Evolutionary conservation across 2,329 filamentous ascomycete genomes (phyloP).

Genomic region (Thermomyces lanuginosus): DNA sequence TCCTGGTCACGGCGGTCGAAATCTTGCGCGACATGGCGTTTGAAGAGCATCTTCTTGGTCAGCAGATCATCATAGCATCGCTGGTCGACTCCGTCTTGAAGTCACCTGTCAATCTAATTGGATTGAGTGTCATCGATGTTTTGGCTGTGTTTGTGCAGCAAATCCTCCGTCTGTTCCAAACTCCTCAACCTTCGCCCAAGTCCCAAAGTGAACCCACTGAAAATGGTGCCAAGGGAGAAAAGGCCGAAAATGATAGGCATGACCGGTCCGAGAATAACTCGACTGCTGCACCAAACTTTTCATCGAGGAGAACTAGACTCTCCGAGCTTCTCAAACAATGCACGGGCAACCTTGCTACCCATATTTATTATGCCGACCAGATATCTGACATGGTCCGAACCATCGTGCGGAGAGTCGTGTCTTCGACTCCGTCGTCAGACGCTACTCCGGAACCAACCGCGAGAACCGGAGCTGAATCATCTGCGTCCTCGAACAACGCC

Average conservation of each 20-base stretch:
- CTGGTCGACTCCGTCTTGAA: slow-evolving; percentile 70
- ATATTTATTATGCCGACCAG: slow-evolving; percentile 94
- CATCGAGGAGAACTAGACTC: slow-evolving; percentile 45
- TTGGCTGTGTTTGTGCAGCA: slow-evolving; percentile 72
- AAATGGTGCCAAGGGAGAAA: slow-evolving; percentile 5
- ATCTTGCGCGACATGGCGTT: slow-evolving; percentile 52
- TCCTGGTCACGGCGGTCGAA: slow-evolving; percentile 69
- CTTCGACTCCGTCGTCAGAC: slow-evolving; percentile 33
- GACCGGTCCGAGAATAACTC: no score
- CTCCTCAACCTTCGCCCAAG: slow-evolving; percentile 27
- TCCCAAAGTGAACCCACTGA: slow-evolving; percentile 8
- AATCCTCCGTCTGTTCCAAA: slow-evolving; percentile 59
- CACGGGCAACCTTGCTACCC: slow-evolving; percentile 80
- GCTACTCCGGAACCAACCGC: slow-evolving; percentile 26
- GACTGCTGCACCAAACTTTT: slow-evolving; percentile 15
- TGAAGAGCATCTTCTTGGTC: slow-evolving; percentile 52
- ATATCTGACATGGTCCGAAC: slow-evolving; percentile 84
- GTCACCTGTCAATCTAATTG: slow-evolving; percentile 85
- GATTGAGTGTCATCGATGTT: slow-evolving; percentile 90
- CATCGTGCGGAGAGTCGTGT: slow-evolving; percentile 63
- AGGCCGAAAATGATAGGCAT: slow-evolving; percentile 5
- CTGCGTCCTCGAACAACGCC: slow-evolving; percentile 32
- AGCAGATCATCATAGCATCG: slow-evolving; percentile 58
- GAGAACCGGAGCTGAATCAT: slow-evolving; percentile 34
- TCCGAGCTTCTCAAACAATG: slow-evolving; percentile 59